These are phyloP conservation scores for Rhamnella rubrinervis DNA, from an alignment of 331 rosid genomes.

Conservation along the genomic window DNA sequence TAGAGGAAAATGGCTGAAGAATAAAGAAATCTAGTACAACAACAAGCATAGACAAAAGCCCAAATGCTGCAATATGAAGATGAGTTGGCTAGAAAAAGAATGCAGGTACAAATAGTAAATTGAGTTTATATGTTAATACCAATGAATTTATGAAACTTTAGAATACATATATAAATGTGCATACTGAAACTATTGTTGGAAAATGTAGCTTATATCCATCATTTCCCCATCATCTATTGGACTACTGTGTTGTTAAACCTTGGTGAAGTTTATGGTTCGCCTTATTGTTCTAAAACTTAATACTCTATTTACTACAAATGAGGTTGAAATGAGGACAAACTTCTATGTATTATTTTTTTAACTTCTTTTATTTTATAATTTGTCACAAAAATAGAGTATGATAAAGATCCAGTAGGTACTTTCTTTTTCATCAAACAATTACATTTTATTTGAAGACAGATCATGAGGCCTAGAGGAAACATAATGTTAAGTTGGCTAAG, in stretches of 20 bases:
- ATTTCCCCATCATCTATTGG: background rate
- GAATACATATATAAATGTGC: conserved; percentile 13
- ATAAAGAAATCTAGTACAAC: conserved; percentile 73
- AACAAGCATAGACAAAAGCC: conserved; percentile 83
- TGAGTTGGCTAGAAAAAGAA: conserved; percentile 84
- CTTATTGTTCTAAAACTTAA: background rate
- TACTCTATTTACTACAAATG: too few relatives aligned
- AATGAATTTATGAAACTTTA: background rate
- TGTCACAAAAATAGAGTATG: too few relatives aligned
- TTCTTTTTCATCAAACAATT: background rate
- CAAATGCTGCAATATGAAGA: conserved; percentile 78
- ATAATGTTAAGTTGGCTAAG: conserved; percentile 85
- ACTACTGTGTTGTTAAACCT: background rate
- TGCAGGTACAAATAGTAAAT: conserved; percentile 63
- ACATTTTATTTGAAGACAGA: conserved; percentile 56
- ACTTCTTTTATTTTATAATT: background rate
- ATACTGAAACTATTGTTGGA: background rate
- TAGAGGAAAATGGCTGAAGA: conserved; percentile 82
- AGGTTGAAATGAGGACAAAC: background rate
- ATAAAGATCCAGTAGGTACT: too few relatives aligned
- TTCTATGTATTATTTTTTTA: background rate
- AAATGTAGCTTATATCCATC: background rate
- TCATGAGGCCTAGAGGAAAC: conserved; percentile 79
- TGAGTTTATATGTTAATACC: background rate
- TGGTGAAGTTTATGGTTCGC: conserved; percentile 5